A percentile compares a stretch with the other conserved stretches of the same genome.
Conservation (phyloP, 106 monocot genomes). For the Platanthera zijinensis region DNA sequence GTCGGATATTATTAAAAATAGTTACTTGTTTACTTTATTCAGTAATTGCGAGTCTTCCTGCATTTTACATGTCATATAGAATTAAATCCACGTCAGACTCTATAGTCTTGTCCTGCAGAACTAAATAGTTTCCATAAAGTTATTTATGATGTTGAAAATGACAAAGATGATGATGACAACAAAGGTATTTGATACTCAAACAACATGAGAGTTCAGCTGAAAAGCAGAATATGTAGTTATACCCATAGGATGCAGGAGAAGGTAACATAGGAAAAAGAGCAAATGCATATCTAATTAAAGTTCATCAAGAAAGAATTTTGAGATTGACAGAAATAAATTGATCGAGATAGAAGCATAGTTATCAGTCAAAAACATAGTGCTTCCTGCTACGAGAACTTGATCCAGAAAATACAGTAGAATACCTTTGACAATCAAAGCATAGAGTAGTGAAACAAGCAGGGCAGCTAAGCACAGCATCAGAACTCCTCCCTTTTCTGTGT, state of each 20-base stretch:
- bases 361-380: not conserved
- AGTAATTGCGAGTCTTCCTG: too few species aligned
- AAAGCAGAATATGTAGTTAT: not conserved
- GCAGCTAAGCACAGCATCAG: slow-evolving; percentile 90
- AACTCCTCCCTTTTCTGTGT: slow-evolving; percentile 53
- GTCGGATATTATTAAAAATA: too few species aligned
- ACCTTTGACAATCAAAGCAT: slow-evolving; percentile 96
- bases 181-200: not conserved
- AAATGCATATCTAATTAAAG: not conserved
- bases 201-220: not conserved
- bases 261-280: not conserved
- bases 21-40: too few species aligned
- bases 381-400: not conserved
- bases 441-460: slow-evolving; percentile 97
- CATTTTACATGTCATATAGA: too few species aligned
- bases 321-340: not conserved
- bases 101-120: too few species aligned
- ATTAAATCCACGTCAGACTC: too few species aligned
- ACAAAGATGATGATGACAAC: too few species aligned
- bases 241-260: not conserved
- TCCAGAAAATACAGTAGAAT: slow-evolving; percentile 10
- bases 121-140: too few species aligned
- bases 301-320: not conserved
- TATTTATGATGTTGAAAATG: too few species aligned
- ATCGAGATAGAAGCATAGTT: not conserved